Evolutionary conservation across 805 yeast genomes (phyloP), one percentile per base, ranked within the genome.

Genomic region (Maudiozyma bulderi): DNA sequence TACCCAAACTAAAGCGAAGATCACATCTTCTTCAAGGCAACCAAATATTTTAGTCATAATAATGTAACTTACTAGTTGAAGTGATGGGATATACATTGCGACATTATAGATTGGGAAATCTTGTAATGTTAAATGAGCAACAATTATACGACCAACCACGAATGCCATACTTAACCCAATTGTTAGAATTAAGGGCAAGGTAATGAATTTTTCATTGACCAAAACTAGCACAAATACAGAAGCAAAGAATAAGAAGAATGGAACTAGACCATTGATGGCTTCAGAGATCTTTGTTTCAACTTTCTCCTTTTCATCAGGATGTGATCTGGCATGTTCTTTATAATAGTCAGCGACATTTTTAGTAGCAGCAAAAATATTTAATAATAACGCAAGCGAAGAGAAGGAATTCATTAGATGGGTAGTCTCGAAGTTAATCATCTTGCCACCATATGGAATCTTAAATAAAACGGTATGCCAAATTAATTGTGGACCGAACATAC

Each of bases 131-230:
- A 91, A 78, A 66, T 90, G 97, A 1, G 86, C 91, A 48, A 84
- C 73, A 59, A 90, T 90, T 54, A 90, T 87, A 60, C 95, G 78
- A 5, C 97, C 98, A 15, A 91, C 97, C 3, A 80, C 74, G 60
- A 87, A 84, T 0, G 98, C 96, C 57, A 84, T 68, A 0, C 85
- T 77, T 47, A 85, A 73, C 3, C 95, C 95, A 58, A 86, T 80
- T 26, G 90, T 76, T 45, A 85, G 60, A 32, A 82, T 69, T 53
- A 84, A 74, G 26, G 95, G 86, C 45, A 86, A 62, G 44, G 69
- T 52, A 37, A 73, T 71, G 14, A 70, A 70, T 10, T 70, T 60
- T 9, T 89, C 80, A 64, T 78, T 75, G 28, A 76, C 62, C 44
- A 74, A 58, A 10, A 75, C 64, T 60, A 84, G 68, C 5, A 72